Evolutionary conservation across 176 grass and related monocot genomes (phyloP).

Genomic region (Oryza longistaminata): DNA sequence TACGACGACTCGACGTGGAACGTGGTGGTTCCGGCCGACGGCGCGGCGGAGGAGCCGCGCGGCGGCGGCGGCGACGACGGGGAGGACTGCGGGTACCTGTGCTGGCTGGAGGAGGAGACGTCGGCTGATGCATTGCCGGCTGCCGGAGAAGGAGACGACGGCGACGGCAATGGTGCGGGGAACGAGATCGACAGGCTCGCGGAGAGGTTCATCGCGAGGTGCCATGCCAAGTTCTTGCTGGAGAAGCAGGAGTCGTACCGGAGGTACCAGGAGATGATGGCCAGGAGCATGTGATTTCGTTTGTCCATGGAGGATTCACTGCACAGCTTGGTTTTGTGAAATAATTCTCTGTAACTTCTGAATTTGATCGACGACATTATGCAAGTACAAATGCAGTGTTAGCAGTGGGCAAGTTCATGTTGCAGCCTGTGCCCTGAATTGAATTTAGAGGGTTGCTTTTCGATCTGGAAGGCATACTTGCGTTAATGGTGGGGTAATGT

Average conservation of each 20-base stretch:
- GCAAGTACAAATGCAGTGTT: neutral
- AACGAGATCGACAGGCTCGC: slow-evolving; percentile 79
- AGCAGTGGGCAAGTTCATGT: neutral
- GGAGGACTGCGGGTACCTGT: slow-evolving; percentile 46
- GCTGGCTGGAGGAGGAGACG: slow-evolving; percentile 65
- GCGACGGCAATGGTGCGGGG: neutral
- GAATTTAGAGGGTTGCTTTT: neutral
- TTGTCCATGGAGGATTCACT: neutral
- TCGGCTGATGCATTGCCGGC: neutral
- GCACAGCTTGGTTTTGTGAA: neutral
- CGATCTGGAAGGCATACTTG: neutral
- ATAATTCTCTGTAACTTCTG: neutral
- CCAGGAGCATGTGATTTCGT: slow-evolving; percentile 48
- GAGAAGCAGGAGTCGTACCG: slow-evolving; percentile 97
- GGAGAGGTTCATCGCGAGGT: slow-evolving; percentile 83
- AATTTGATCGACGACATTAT: neutral
- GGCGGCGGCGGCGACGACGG: neutral
- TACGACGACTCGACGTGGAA: slow-evolving; percentile 36
- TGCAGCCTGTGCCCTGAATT: neutral
- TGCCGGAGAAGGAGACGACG: slow-evolving; percentile 1
- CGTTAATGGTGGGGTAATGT: neutral
- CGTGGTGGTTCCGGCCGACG: neutral
- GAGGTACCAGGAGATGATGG: slow-evolving; percentile 85
- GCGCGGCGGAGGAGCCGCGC: neutral
- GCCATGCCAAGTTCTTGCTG: slow-evolving; percentile 74